Percentiles rank a stretch among this genome's conserved stretches.
Conservation (phyloP, 352 stramenopile species). For the Phytophthora crassamura region DNA sequence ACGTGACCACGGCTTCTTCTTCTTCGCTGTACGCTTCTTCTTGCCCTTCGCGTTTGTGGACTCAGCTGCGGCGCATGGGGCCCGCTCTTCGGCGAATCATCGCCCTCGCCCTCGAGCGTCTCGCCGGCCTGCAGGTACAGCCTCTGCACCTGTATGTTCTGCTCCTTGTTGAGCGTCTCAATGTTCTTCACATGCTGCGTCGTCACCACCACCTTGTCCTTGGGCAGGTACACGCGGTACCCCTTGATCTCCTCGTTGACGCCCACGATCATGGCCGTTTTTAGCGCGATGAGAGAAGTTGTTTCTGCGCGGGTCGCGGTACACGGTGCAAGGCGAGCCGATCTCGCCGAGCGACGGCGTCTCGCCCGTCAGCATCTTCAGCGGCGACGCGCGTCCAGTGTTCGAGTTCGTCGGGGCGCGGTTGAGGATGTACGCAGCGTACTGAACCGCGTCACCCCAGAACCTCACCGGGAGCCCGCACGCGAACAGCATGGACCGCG, state of each 20-base stretch:
- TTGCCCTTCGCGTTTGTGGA: background rate
- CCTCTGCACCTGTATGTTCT: conserved; percentile 8
- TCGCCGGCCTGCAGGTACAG: background rate
- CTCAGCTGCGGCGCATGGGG: background rate
- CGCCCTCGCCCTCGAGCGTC: too few species aligned
- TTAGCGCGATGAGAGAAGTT: background rate
- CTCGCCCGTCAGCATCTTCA: conserved; percentile 10
- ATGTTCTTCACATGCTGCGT: conserved; percentile 11
- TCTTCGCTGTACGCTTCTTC: background rate
- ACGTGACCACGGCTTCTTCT: background rate
- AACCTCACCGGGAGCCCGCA: conserved; percentile 31
- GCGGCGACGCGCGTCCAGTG: background rate
- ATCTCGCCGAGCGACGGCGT: conserved; percentile 6
- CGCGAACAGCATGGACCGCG: conserved; percentile 37
- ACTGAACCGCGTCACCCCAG: conserved; percentile 35
- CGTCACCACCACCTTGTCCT: conserved; percentile 7
- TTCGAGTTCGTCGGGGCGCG: conserved; percentile 25
- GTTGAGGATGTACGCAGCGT: conserved; percentile 39
- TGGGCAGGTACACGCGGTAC: conserved; percentile 22
- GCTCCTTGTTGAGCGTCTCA: background rate
- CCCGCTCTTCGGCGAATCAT: background rate
- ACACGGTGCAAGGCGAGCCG: background rate
- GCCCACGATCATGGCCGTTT: conserved; percentile 12
- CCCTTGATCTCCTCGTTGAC: conserved; percentile 19
- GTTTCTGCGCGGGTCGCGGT: too few species aligned